Conservation (phyloP, 331 rosid species). For the Pyracantha coccinea region DNA sequence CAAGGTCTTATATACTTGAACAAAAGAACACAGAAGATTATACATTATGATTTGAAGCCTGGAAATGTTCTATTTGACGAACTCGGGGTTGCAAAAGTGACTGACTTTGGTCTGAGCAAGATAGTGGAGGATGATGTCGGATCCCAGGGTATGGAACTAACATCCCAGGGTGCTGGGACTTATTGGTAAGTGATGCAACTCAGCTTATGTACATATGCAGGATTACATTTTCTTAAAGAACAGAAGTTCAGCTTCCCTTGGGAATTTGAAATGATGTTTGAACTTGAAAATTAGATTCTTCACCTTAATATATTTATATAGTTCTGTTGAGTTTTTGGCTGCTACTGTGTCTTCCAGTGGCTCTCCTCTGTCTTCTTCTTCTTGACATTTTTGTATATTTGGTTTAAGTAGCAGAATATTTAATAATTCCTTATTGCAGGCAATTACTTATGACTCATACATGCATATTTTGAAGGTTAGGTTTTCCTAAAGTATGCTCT, state of each 20-base stretch:
- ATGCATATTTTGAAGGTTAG: no score
- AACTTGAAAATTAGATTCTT: neutral
- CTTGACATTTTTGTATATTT: neutral
- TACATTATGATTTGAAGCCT: conserved; percentile 97
- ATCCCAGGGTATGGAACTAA: conserved; percentile 99
- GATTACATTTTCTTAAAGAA: neutral
- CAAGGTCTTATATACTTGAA: conserved; percentile 93
- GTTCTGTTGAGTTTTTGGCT: no score
- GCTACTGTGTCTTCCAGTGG: neutral
- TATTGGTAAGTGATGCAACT: conserved; percentile 63
- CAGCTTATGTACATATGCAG: neutral
- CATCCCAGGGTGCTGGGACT: conserved; percentile 99
- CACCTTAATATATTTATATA: no score
- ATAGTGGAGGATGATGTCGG: conserved; percentile 97
- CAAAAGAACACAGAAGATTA: conserved; percentile 84
- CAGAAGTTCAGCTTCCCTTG: neutral
- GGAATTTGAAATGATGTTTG: neutral
- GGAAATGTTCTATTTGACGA: conserved; percentile 96
- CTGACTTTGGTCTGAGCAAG: conserved; percentile 99
- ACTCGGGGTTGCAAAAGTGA: conserved; percentile 93
- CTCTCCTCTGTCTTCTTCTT: neutral
- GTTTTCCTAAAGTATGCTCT: no score
- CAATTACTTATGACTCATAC: no score
- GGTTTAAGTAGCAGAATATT: neutral
- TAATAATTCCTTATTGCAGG: conserved; percentile 39